Evolutionary conservation across 2,329 filamentous ascomycete genomes (phyloP).

Genomic region (Xylaria sp.): DNA sequence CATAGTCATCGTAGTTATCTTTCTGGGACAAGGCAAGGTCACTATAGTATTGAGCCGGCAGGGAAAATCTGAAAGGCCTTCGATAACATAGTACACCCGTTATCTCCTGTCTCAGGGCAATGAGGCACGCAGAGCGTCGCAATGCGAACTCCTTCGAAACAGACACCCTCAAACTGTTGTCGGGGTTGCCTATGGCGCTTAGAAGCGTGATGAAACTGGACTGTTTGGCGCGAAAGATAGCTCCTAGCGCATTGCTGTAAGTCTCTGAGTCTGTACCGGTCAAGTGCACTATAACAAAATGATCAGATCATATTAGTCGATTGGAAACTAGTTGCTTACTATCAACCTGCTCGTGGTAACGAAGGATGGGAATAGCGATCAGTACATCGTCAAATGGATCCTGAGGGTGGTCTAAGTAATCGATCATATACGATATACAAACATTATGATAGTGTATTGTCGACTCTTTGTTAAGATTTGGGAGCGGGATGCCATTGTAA

Average conservation of each 20-base stretch:
- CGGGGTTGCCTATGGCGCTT: too few relatives aligned
- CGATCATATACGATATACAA: slow-evolving; percentile 16
- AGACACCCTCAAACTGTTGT: neutral
- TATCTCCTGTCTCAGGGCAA: slow-evolving; percentile 5
- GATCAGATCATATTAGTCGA: neutral
- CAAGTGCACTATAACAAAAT: neutral
- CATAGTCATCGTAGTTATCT: slow-evolving; percentile 3
- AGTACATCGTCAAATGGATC: slow-evolving; percentile 2
- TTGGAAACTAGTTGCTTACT: neutral
- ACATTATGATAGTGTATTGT: slow-evolving; percentile 13
- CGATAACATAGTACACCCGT: neutral
- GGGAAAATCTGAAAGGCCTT: slow-evolving; percentile 2
- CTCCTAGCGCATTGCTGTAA: slow-evolving; percentile 2
- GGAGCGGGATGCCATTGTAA: slow-evolving; percentile 1
- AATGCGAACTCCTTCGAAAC: neutral
- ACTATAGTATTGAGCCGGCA: neutral
- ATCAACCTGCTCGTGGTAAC: slow-evolving; percentile 11
- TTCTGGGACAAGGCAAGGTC: neutral
- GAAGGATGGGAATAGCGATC: slow-evolving; percentile 6
- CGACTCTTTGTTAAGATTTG: neutral
- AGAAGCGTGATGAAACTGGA: neutral
- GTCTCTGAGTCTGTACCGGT: slow-evolving; percentile 8
- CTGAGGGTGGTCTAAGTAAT: neutral
- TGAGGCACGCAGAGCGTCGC: slow-evolving; percentile 9
- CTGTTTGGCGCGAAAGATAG: slow-evolving; percentile 7